Conservation (phyloP, 2,329 filamentous ascomycete genomes). For the Zymoseptoria tritici region DNA sequence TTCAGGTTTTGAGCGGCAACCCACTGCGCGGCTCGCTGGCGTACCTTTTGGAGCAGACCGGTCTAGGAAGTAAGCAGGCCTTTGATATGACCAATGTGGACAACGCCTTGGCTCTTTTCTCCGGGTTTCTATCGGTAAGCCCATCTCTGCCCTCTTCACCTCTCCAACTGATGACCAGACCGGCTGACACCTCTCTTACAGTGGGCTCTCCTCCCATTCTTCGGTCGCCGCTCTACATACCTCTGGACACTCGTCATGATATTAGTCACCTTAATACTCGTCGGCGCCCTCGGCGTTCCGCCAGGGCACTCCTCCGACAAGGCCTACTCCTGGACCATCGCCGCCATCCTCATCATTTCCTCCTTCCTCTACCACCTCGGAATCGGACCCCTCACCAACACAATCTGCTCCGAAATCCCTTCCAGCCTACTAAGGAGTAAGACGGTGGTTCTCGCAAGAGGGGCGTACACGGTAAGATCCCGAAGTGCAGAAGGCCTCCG, state of each 20-base stretch:
- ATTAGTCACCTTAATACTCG: neutral
- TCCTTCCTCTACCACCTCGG: constrained; percentile 21
- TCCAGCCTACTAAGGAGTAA: constrained; percentile 24
- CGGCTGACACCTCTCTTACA: too few species aligned
- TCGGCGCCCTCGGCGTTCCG: constrained; percentile 1
- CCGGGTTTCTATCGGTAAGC: too few species aligned
- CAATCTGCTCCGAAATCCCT: constrained; percentile 14
- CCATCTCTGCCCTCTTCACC: too few species aligned
- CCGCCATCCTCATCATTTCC: constrained; percentile 10
- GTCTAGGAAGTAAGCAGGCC: neutral
- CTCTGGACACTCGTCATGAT: neutral
- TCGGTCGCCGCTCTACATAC: neutral
- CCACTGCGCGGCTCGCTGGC: constrained; percentile 6
- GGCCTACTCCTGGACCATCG: neutral
- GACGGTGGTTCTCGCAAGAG: constrained; percentile 24
- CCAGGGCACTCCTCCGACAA: neutral
- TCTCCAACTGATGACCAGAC: too few species aligned
- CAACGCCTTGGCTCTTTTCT: too few species aligned
- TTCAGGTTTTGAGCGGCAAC: constrained; percentile 7
- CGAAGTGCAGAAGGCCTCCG: too few species aligned
- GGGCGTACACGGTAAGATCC: constrained; percentile 13
- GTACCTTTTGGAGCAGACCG: neutral
- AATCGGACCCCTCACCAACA: constrained; percentile 16
- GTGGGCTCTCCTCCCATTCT: too few species aligned
- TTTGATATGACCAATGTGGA: neutral